Evolutionary conservation across 2,329 filamentous ascomycete species (phyloP), one percentile per base, ranked within the genome.

Genomic region (Fusarium beomiforme): DNA sequence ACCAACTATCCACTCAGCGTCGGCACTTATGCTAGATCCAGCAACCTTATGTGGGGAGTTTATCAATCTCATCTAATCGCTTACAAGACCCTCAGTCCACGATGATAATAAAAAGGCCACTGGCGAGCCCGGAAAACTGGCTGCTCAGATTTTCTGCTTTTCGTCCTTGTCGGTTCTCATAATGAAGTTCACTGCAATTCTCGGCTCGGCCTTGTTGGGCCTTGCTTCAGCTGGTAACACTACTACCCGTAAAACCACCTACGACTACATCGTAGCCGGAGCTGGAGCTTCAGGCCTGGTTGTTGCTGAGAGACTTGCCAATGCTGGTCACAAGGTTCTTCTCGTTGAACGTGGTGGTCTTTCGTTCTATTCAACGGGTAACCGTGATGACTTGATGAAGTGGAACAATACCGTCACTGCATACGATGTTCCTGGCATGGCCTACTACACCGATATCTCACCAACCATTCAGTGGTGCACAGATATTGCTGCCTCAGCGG

Each of bases 351-450:
- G 87, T 75, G 87, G 87, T 1, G 85, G 87, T 13, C 82, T 86
- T 56, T 91, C 89, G 6, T 88, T 90, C 13, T 90, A 87, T 33
- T 84, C 87, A 67, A 91, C 89, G 81, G 88, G 89, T 37, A 90
- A 90, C 9, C 87, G 82, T 23, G 84, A 90, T 78, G 86, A 85
- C 67, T 42, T 73, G 47, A 88, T 90, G 9, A 80, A 80, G 4
- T 93, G 91, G 91, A 83, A 89, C 16, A 80, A 86, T 33, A 88
- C 88, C 59, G 77, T 93, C 47, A 92, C 90, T 21, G 88, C 90
- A 44, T 92, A 92, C 75, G 91, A 93, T 75, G 87, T 92, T 3
- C 90, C 90, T 1, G 90, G 90, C 67, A 86, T 92, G 63, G 91
- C 89, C 79, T 92, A 92, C 77, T 84, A 91, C 80, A 92, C 92